These are phyloP conservation scores for Phytophthora nicotianae DNA, from an alignment of 352 stramenopile species.

Conservation along the genomic window DNA sequence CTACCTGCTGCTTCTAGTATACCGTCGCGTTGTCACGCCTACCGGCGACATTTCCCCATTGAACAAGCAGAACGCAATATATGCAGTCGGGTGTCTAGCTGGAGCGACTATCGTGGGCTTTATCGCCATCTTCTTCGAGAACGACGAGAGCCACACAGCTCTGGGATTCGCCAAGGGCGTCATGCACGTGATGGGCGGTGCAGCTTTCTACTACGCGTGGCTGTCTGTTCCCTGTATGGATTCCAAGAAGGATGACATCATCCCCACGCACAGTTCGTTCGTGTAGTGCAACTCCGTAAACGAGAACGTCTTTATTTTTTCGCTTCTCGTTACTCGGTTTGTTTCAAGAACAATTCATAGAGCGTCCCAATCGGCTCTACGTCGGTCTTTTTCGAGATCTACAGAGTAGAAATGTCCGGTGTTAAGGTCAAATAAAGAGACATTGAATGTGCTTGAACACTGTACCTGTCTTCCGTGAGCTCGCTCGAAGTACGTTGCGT, in stretches of 20 bases:
- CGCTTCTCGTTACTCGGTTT: constrained; percentile 5
- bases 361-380: constrained; percentile 39
- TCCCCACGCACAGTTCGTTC: constrained; percentile 67
- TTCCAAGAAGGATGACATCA: constrained; percentile 85
- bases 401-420: constrained; percentile 3
- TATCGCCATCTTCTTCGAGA: constrained; percentile 58
- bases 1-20: constrained; percentile 63
- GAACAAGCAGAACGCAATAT: constrained; percentile 57
- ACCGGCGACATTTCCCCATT: constrained; percentile 59
- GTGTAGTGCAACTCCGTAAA: constrained; percentile 34
- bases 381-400: constrained; percentile 44
- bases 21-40: constrained; percentile 53
- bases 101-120: constrained; percentile 48
- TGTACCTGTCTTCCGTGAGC: constrained; percentile 46
- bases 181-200: constrained; percentile 72
- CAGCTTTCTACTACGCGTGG: constrained; percentile 82
- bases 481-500: constrained; percentile 59
- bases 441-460: neutral
- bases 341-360: constrained; percentile 43
- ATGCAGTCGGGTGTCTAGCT: constrained; percentile 51
- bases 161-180: constrained; percentile 66
- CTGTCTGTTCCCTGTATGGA: constrained; percentile 77
- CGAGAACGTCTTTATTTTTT: neutral
- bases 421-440: constrained; percentile 21
- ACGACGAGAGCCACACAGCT: constrained; percentile 44